Conservation (phyloP, 805 yeast species). For the Priceomyces medius region DNA sequence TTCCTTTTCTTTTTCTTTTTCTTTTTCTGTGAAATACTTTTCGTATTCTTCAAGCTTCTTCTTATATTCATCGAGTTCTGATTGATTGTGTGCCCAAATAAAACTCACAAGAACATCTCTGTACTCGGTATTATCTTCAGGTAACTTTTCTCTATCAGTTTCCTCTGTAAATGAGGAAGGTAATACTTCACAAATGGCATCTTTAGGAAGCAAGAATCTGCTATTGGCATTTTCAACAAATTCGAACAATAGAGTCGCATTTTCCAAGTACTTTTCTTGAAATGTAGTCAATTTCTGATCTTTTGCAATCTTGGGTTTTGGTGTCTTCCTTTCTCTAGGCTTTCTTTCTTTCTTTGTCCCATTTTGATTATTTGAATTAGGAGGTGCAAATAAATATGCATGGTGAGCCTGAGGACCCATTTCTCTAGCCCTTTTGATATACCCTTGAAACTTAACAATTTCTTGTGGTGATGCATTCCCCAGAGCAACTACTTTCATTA, state of each 20-base stretch:
- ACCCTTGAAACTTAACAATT: constrained; percentile 74
- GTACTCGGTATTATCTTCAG: constrained; percentile 16
- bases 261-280: constrained; percentile 66
- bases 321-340: constrained; percentile 16
- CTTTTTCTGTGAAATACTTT: constrained; percentile 25
- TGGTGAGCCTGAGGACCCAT: constrained; percentile 61
- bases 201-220: constrained; percentile 72
- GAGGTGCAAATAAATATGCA: constrained; percentile 25
- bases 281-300: constrained; percentile 71
- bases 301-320: constrained; percentile 22
- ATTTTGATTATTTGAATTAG: not conserved
- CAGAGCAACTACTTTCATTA: constrained; percentile 85
- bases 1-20: constrained; percentile 27
- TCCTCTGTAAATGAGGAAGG: constrained; percentile 18
- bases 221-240: constrained; percentile 76
- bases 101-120: constrained; percentile 49
- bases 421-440: constrained; percentile 72
- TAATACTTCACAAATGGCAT: constrained; percentile 66
- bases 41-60: constrained; percentile 29
- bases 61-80: constrained; percentile 49
- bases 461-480: constrained; percentile 74
- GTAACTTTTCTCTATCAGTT: constrained; percentile 23
- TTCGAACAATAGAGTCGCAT: constrained; percentile 80
- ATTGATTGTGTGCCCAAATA: constrained; percentile 50
- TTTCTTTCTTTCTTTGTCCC: constrained; percentile 14